Conservation (phyloP, 2,329 filamentous ascomycete species). For the Colletotrichum musicola region DNA sequence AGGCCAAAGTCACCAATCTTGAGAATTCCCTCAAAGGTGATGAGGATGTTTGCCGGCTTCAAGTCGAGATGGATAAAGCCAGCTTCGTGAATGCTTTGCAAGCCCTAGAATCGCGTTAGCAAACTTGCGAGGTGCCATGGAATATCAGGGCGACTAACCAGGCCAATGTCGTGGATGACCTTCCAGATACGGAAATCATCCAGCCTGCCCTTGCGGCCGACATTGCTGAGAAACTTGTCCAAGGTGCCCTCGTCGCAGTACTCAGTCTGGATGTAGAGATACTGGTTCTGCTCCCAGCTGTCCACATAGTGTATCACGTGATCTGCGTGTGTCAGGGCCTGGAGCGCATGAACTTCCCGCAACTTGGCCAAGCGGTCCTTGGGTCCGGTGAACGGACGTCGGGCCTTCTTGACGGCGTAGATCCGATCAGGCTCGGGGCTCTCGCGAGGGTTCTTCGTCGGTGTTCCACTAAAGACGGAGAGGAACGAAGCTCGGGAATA, state of each 20-base stretch:
- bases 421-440: constrained; percentile 70
- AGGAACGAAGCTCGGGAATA: constrained; percentile 44
- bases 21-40: constrained; percentile 83
- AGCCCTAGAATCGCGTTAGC: constrained; percentile 69
- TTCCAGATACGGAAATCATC: constrained; percentile 99
- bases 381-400: constrained; percentile 80
- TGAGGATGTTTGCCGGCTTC: constrained; percentile 87
- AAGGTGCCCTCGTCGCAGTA: constrained; percentile 95
- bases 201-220: constrained; percentile 85
- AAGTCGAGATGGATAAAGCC: constrained; percentile 89
- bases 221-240: constrained; percentile 84
- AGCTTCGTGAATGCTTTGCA: constrained; percentile 90
- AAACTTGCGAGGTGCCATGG: neutral
- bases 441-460: constrained; percentile 62
- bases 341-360: constrained; percentile 84
- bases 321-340: constrained; percentile 81
- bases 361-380: constrained; percentile 87
- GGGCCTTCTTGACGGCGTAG: constrained; percentile 95
- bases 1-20: constrained; percentile 91
- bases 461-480: constrained; percentile 57
- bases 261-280: constrained; percentile 97
- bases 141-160: constrained; percentile 68
- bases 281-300: constrained; percentile 86
- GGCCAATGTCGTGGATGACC: constrained; percentile 86
- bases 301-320: constrained; percentile 88